Conservation (phyloP, 2,329 filamentous ascomycete species). For the Westerdykella aurantiaca region DNA sequence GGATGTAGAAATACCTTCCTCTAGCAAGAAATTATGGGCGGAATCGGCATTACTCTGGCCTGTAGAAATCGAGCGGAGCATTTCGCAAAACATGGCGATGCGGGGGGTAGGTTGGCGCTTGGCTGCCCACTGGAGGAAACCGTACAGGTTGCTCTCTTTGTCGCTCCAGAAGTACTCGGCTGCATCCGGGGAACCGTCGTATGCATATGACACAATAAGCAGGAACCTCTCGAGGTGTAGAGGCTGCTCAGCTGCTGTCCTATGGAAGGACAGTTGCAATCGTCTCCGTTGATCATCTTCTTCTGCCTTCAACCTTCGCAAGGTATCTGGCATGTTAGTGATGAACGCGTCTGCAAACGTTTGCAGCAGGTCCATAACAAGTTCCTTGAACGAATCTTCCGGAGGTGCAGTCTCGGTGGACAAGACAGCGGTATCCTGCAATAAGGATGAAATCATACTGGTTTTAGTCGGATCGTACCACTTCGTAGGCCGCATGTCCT, state of each 20-base stretch:
- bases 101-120: conserved; percentile 91
- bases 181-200: conserved; percentile 76
- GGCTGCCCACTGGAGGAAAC: conserved; percentile 96
- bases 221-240: conserved; percentile 78
- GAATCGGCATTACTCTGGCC: conserved; percentile 76
- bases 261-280: conserved; percentile 40
- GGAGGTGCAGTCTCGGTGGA: conserved; percentile 63
- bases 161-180: conserved; percentile 89
- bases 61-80: conserved; percentile 81
- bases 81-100: conserved; percentile 93
- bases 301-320: conserved; percentile 77
- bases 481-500: conserved; percentile 71
- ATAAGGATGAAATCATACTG: conserved; percentile 74
- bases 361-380: conserved; percentile 77
- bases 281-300: conserved; percentile 75
- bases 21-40: conserved; percentile 82
- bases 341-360: conserved; percentile 88
- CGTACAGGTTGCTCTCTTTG: conserved; percentile 84
- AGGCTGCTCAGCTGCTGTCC: conserved; percentile 49
- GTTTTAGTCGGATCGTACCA: conserved; percentile 85
- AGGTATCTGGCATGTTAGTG: conserved; percentile 86
- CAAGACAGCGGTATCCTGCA: conserved; percentile 70
- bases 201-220: conserved; percentile 85
- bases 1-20: conserved; percentile 64
- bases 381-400: conserved; percentile 63